These are phyloP conservation scores for Candida jianshihensis DNA, from an alignment of 805 yeast species.

Conservation along the genomic window DNA sequence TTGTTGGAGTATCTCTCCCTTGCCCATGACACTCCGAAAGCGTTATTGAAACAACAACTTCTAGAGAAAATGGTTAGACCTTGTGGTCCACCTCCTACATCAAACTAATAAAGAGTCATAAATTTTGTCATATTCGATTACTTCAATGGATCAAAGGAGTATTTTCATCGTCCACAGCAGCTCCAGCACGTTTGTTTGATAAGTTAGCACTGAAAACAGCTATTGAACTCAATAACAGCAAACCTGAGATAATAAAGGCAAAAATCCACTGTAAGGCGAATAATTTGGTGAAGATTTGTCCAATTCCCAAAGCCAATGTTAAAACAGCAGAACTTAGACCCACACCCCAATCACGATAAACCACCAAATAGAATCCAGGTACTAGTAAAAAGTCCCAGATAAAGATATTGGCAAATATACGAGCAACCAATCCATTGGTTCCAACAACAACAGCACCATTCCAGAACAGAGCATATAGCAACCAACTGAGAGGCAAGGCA, in stretches of 20 bases:
- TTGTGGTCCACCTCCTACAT: slow-evolving; percentile 14
- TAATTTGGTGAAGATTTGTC: slow-evolving; percentile 60
- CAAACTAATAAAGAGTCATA: neutral
- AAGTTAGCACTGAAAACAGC: slow-evolving; percentile 36
- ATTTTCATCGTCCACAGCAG: slow-evolving; percentile 21
- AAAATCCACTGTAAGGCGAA: slow-evolving; percentile 85
- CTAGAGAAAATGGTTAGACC: slow-evolving; percentile 35
- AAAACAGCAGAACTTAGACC: slow-evolving; percentile 55
- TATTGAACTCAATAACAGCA: slow-evolving; percentile 45
- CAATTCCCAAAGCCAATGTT: slow-evolving; percentile 59
- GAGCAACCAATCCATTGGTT: slow-evolving; percentile 47
- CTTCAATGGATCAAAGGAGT: slow-evolving; percentile 30
- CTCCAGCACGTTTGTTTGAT: slow-evolving; percentile 1
- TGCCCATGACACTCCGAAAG: slow-evolving; percentile 40
- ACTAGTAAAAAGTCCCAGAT: slow-evolving; percentile 73
- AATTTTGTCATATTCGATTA: neutral
- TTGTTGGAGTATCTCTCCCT: slow-evolving; percentile 47
- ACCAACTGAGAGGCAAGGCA: slow-evolving; percentile 73
- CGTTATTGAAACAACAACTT: slow-evolving; percentile 24
- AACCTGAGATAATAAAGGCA: slow-evolving; percentile 59
- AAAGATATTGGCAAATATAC: slow-evolving; percentile 64
- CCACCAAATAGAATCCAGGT: slow-evolving; percentile 49
- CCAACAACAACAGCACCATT: slow-evolving; percentile 64
- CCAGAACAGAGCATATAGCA: slow-evolving; percentile 71
- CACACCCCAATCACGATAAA: slow-evolving; percentile 65